phyloP scores from a whole-genome alignment of 1,139 yeast species.

The Taphrina wiesneri region DNA sequence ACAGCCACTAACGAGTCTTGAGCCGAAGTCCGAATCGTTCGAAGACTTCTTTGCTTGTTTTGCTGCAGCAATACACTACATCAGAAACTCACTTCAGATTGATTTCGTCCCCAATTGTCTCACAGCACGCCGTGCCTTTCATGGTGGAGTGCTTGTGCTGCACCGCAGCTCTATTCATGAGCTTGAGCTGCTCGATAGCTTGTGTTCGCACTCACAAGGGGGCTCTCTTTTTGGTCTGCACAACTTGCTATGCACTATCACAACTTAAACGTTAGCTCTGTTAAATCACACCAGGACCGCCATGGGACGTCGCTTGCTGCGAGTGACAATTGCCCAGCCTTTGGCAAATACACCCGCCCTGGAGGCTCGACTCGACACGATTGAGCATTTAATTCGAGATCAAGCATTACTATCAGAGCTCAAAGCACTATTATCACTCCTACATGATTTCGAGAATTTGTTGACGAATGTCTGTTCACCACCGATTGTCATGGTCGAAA shows the following conservation, averaged over 20 bases:
- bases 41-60: background rate
- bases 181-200: background rate
- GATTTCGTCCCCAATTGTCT: slow-evolving; percentile 47
- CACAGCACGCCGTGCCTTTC: slow-evolving; percentile 21
- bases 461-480: slow-evolving; percentile 1
- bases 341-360: slow-evolving; percentile 48
- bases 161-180: background rate
- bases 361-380: slow-evolving; percentile 47
- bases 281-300: slow-evolving; percentile 50
- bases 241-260: background rate
- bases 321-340: slow-evolving; percentile 52
- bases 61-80: background rate
- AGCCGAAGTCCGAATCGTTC: background rate
- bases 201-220: background rate
- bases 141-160: background rate
- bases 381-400: slow-evolving; percentile 44
- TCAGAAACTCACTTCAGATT: background rate
- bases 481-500: background rate
- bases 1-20: background rate
- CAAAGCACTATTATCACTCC: background rate
- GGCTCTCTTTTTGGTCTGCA: background rate
- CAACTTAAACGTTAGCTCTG: background rate
- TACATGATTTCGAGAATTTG: background rate
- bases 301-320: slow-evolving; percentile 52
- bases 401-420: background rate